Conservation (phyloP, 140 eudicot species). For the Erigeron philadelphicus region DNA sequence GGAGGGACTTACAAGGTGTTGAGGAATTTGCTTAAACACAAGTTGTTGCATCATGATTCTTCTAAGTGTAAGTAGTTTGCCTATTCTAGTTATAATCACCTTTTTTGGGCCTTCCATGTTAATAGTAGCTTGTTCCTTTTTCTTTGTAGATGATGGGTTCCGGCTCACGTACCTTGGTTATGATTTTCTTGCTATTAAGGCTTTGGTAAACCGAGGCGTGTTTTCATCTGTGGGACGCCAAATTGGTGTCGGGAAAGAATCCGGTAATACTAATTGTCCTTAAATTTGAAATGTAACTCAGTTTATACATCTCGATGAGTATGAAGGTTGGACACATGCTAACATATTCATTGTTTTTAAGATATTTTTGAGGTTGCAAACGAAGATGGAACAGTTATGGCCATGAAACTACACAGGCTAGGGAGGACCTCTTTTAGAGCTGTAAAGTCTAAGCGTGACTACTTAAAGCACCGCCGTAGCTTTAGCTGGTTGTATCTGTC, state of each 20-base stretch:
- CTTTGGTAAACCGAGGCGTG: slow-evolving; percentile 85
- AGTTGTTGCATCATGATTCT: slow-evolving; percentile 82
- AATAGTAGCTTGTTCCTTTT: background rate
- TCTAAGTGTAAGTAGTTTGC: slow-evolving; percentile 53
- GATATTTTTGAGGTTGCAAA: slow-evolving; percentile 97
- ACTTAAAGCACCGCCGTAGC: slow-evolving; percentile 85
- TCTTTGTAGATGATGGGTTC: slow-evolving; percentile 69
- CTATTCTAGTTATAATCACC: background rate
- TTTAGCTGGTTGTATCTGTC: slow-evolving; percentile 89
- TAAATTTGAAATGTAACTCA: background rate
- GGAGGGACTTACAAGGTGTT: slow-evolving; percentile 95
- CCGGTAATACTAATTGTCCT: slow-evolving; percentile 45
- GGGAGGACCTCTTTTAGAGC: slow-evolving; percentile 96
- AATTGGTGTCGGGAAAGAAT: slow-evolving; percentile 95
- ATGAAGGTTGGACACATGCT: background rate
- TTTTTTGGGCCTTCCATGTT: background rate
- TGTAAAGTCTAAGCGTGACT: slow-evolving; percentile 92
- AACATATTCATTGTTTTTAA: slow-evolving; percentile 17
- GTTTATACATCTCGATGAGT: background rate
- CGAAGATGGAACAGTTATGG: slow-evolving; percentile 86
- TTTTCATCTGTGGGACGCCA: slow-evolving; percentile 87
- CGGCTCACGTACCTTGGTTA: slow-evolving; percentile 91
- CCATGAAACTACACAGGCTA: slow-evolving; percentile 89
- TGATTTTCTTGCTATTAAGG: slow-evolving; percentile 92
- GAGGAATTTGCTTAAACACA: slow-evolving; percentile 89